A percentile compares a stretch with the other conserved stretches of the same genome.
Conservation (phyloP, 2,329 filamentous ascomycete species). For the Aspergillus jensenii region DNA sequence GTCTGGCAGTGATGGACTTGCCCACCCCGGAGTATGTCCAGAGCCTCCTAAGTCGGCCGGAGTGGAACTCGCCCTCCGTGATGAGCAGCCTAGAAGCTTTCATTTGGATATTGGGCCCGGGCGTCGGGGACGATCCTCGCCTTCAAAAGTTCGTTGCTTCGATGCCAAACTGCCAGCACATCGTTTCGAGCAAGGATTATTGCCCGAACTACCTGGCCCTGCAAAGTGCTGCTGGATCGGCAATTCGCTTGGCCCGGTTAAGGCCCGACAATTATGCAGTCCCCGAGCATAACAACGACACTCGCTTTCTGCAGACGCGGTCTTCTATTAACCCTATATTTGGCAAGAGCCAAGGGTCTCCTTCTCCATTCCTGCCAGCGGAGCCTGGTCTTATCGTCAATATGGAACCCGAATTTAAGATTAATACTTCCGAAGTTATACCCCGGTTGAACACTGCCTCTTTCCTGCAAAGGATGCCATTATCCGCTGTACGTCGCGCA, state of each 20-base stretch:
- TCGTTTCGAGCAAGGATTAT: conserved; percentile 72
- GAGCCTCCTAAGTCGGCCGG: conserved; percentile 65
- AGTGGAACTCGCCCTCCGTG: conserved; percentile 66
- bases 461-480: conserved; percentile 26
- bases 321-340: conserved; percentile 10
- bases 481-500: conserved; percentile 31
- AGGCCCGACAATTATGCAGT: conserved; percentile 72
- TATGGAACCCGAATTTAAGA: conserved; percentile 47
- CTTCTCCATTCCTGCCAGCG: conserved; percentile 33
- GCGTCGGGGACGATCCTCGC: conserved; percentile 61
- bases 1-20: conserved; percentile 78
- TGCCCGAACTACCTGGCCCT: conserved; percentile 75
- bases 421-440: conserved; percentile 33
- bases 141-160: conserved; percentile 70
- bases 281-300: conserved; percentile 62
- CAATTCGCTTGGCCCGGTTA: conserved; percentile 68
- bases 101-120: conserved; percentile 78
- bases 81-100: conserved; percentile 68
- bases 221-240: conserved; percentile 64
- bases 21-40: conserved; percentile 70
- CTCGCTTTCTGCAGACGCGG: conserved; percentile 43
- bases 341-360: not conserved
- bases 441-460: conserved; percentile 25
- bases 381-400: conserved; percentile 44
- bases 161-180: conserved; percentile 64